These are phyloP conservation scores for Xylaria sp. DNA, from an alignment of 2,329 filamentous ascomycete genomes.

Conservation along the genomic window DNA sequence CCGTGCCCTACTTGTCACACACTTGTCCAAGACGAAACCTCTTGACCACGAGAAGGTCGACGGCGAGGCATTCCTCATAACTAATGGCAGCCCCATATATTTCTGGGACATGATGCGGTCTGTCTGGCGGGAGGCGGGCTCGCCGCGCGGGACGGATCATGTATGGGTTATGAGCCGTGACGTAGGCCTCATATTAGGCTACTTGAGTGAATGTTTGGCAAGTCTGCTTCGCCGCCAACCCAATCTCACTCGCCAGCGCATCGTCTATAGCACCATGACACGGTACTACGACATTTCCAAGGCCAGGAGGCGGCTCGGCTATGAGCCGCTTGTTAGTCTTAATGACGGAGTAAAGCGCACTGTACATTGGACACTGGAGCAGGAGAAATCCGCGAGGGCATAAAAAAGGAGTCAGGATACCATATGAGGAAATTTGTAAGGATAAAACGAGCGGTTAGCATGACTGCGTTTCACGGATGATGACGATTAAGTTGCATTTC, in stretches of 20 bases:
- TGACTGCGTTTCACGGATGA: conserved; percentile 22
- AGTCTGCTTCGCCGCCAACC: conserved; percentile 57
- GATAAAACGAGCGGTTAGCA: neutral
- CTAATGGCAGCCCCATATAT: conserved; percentile 85
- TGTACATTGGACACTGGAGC: conserved; percentile 60
- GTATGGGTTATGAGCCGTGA: conserved; percentile 62
- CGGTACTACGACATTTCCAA: conserved; percentile 80
- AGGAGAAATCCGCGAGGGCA: conserved; percentile 48
- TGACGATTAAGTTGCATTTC: conserved; percentile 12
- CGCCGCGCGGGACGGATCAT: conserved; percentile 55
- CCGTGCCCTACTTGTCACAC: conserved; percentile 69
- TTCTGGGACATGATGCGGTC: conserved; percentile 88
- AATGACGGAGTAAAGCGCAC: conserved; percentile 66
- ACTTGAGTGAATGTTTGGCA: conserved; percentile 58
- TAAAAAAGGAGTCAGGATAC: neutral
- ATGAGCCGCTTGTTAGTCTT: conserved; percentile 69
- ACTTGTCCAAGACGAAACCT: conserved; percentile 61
- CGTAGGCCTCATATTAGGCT: conserved; percentile 58
- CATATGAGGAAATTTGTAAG: neutral
- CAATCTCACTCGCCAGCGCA: conserved; percentile 64
- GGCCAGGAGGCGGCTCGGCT: conserved; percentile 73
- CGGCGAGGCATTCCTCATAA: conserved; percentile 88
- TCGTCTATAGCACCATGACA: conserved; percentile 74
- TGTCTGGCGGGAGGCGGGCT: conserved; percentile 72
- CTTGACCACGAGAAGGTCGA: conserved; percentile 76